Conservation (phyloP, 352 stramenopile genomes). For the Globisporangium mamillatum region DNA sequence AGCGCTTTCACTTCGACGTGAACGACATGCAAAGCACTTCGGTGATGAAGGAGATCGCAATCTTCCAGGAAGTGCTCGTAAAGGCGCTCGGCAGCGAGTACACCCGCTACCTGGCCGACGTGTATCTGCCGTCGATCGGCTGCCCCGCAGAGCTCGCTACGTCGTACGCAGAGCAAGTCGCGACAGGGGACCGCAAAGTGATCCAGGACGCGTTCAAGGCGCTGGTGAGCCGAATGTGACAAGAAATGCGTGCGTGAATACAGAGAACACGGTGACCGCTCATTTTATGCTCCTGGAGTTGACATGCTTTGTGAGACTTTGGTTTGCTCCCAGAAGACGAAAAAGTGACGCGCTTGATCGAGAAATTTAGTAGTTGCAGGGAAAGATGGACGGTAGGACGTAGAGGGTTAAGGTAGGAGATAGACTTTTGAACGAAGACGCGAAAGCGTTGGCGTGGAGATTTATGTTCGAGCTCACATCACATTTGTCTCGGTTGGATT, state of each 20-base stretch:
- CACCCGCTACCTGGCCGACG: constrained; percentile 51
- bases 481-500: neutral
- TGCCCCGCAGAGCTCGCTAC: constrained; percentile 55
- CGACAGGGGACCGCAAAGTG: constrained; percentile 55
- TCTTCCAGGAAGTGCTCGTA: constrained; percentile 62
- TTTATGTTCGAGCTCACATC: neutral
- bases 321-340: neutral
- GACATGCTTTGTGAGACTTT: neutral
- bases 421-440: neutral
- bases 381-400: neutral
- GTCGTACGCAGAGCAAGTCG: constrained; percentile 61
- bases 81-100: constrained; percentile 61
- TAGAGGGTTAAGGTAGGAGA: neutral
- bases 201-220: constrained; percentile 68
- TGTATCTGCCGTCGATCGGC: constrained; percentile 57
- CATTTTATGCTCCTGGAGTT: neutral
- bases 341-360: neutral
- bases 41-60: constrained; percentile 75
- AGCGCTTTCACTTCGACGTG: constrained; percentile 68
- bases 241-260: neutral
- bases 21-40: constrained; percentile 63
- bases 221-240: constrained; percentile 50
- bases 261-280: neutral
- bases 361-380: neutral
- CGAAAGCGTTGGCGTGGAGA: neutral